Base-by-base conservation (phyloP, 1,284 basidiomycete genomes). In the Pisolithus thermaeus region DNA sequence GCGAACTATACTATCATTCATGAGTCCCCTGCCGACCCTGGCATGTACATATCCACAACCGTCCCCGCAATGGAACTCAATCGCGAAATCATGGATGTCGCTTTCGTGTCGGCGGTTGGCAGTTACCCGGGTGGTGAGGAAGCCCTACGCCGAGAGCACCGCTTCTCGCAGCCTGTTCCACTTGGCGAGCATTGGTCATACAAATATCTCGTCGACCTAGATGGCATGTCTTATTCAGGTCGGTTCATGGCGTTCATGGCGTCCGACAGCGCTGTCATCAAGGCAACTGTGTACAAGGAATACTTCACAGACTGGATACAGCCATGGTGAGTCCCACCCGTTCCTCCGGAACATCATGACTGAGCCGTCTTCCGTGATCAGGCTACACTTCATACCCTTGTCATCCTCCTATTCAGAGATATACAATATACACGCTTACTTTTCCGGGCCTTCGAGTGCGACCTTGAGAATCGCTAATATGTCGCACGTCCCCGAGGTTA, bases 171-270 rank as follows among this genome's bases (percentile, higher is more conserved):
- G 50, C 74, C 89, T 1, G 90, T 90, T 1, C 84, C 87, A 4
- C 73, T 97, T 1, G 90, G 91, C 4, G 80, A 85, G 56, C 87
- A 92, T 62, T 97, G 94, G 94, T 77, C 84, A 50, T 90, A 94
- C 74, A 96, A 96, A 71, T 95, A 94, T 63, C 75, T 96, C 23
- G 72, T 95, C 55, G 94, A 97, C 69, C 69, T 97, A 49, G 94
- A 97, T 64, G 94, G 94, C 35, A 92, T 92, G 86, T 87, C 90
- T n/a, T 97, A 97, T 66, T 92, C 89, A 38, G 94, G 88, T 5
- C 77, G 90, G 43, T 90, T 96, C 66, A 83, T 95, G 72, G 83
- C 90, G 0, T 86, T 92, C 61, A 73, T 96, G 68, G 90, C 90
- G 44, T 87, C 81, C 46, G 90, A 94, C 66, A 93, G 90, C 59